Evolutionary conservation across 176 grass and related monocot genomes (phyloP).

Genomic region (Saccharum officinarum): DNA sequence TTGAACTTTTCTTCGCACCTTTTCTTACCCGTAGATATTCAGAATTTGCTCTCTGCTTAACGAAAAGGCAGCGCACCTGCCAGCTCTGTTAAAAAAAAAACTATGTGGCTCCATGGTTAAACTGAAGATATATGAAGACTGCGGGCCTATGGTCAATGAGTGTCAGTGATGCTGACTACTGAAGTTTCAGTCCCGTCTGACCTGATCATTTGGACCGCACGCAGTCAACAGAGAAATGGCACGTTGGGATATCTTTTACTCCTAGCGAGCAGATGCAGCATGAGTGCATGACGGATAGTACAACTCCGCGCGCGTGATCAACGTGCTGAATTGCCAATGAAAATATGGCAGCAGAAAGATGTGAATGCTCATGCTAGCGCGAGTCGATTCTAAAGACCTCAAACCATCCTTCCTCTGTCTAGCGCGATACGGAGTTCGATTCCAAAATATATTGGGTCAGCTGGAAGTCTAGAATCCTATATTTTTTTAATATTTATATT

Average conservation of each 20-base stretch:
- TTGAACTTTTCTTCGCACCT: no score
- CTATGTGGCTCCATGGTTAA: no score
- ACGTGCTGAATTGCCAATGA: neutral
- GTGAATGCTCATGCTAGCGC: conserved; percentile 23
- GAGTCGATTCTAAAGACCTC: neutral
- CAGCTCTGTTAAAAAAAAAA: no score
- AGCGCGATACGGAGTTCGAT: no score
- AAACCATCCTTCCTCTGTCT: neutral
- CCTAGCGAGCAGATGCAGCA: no score
- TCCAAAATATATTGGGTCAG: no score
- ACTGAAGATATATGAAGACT: neutral
- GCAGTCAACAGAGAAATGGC: neutral
- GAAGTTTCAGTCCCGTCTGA: neutral
- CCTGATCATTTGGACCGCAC: neutral
- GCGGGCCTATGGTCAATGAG: neutral
- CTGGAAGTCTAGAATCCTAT: no score
- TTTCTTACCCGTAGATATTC: no score
- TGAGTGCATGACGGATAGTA: no score
- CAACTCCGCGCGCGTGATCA: neutral
- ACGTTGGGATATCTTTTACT: neutral
- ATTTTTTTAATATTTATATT: no score
- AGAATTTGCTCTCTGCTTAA: no score
- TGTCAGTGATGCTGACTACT: neutral
- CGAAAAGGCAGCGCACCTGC: no score
- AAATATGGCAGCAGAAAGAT: neutral